Evolutionary conservation across 306 rosid species (phyloP), one percentile per base, ranked within the genome.

Genomic region (Vigna radiata): DNA sequence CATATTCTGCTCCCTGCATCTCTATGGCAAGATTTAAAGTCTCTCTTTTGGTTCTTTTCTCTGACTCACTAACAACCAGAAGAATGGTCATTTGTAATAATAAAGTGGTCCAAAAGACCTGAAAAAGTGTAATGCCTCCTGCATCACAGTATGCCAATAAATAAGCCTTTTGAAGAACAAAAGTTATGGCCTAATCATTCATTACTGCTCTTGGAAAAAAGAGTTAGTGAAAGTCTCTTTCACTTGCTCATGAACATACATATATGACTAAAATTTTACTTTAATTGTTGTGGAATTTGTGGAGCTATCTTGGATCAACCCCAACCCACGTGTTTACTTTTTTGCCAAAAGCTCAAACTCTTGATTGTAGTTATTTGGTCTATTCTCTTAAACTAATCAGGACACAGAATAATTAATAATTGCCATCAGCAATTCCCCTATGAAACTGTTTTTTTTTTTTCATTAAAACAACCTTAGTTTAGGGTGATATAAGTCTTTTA

Each of bases 311-410:
- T 37, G 52, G 59, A 67, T 68, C 50, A 58, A 68, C 56, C 65
- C 72, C 50, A 58, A 68, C 56, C 65, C 77, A 70, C 70, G 55
- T 79, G 78, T 78, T 68, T 71, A 69, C 50, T 64, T 64, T 64
- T 64, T 64, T 36, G 39, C 65, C 69, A 43, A 83, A 70, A 58
- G 50, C 77, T 86, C 70, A 84, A 77, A 73, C 54, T 78, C 59
- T 39, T 65, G 1, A 8, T 9, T 41, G 46, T 2, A 41, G 46
- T 41, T 41, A 41, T 41, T 41, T 41, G 46, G 46, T 8, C 13
- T 7, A 41, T 41, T 41, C 58, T n/a, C 25, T 52, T 52, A 2
- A 52, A 52, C 58, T 27, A 25, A 23, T 59, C 17, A 7, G 37
- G 39, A 59, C 6, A 60, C 29, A 49, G 63, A 58, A 70, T 49